Evolutionary conservation across 208 protist species (phyloP).

Genomic region (Leishmania aethiopica): DNA sequence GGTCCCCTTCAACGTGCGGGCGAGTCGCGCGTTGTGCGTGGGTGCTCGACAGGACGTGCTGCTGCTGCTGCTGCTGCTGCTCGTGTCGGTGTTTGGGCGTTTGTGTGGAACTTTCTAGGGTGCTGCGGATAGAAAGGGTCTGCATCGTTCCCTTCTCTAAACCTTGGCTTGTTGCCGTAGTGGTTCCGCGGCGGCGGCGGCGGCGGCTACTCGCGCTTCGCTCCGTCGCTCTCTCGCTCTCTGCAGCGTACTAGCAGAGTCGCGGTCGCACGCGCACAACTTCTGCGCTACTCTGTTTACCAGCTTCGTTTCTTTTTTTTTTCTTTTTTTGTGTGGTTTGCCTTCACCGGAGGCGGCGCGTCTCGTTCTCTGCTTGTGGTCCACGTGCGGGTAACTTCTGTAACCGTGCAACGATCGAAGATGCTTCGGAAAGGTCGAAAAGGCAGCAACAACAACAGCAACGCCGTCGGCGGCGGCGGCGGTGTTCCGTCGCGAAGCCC

Average conservation of each 20-base stretch:
- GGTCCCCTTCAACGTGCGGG: not conserved
- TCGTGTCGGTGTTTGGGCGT: not conserved
- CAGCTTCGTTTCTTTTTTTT: not conserved
- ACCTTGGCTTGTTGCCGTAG: not conserved
- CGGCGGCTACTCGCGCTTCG: not conserved
- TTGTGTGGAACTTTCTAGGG: not conserved
- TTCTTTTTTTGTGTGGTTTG: not conserved
- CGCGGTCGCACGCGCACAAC: not conserved
- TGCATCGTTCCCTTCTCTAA: not conserved
- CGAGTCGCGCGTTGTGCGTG: not conserved
- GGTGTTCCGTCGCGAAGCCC: not conserved
- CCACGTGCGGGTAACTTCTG: not conserved
- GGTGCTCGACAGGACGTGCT: not conserved
- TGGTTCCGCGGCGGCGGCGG: not conserved
- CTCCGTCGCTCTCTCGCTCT: not conserved
- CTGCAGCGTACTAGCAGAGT: not conserved
- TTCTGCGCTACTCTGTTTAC: no score
- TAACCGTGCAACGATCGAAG: not conserved
- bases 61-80: not conserved
- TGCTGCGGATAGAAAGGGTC: not conserved
- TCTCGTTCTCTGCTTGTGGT: not conserved
- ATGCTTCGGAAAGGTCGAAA: conserved; percentile 6
- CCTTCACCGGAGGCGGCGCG: not conserved
- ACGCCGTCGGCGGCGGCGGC: not conserved
- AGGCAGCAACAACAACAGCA: not conserved